Base-by-base conservation (phyloP, 2,329 filamentous ascomycete species). In the Clonostachys solani region DNA sequence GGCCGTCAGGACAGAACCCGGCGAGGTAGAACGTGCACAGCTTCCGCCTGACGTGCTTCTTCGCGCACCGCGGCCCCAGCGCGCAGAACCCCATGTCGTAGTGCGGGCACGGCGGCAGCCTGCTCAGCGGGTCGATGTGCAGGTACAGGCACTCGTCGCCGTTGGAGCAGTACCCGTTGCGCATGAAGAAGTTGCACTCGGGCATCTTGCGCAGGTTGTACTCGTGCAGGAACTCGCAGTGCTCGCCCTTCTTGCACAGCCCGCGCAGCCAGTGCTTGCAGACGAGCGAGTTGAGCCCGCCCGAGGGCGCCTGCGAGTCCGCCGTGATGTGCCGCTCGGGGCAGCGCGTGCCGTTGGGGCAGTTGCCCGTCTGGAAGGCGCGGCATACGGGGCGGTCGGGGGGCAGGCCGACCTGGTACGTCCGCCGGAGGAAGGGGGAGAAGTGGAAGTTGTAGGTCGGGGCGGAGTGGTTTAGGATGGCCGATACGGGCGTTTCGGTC, bases 241-340 rank as follows among this genome's bases (percentile, higher is more conserved):
- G 83, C 62, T 96, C 87, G 59, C 92, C 94, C 71, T 97, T 97
- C 65, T 99, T 99, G 77, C 94, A 99, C 17, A 99, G 82, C 0
- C 92, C 92, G 54, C 95, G 89, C 61, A 97, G 84, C 85, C 94
- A 97, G 77, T 97, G 94, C 74, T 99, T 99, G 83, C 94, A 99
- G 51, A 99, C 92, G 15, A 97, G 83, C 62, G 81, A 87, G 71
- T 86, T 89, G 64, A 86, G 86, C 34, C 83, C 83, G 38, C 74
- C 67, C 54, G 73, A 66, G 61, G 33, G 69, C 65, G 43, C 40
- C 41, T 33, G 19, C n/a, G 43, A 43, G 47, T 49, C 44, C 33
- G 44, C 18, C 8, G 47, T 29, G 50, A 74, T 68, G 73, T 97
- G 92, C 44, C 90, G 87, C 67, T 97, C 91, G 2, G 90, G 83